Evolutionary conservation across 805 yeast species (phyloP), one percentile per base, ranked within the genome.

Genomic region (Torulaspora microellipsoides): DNA sequence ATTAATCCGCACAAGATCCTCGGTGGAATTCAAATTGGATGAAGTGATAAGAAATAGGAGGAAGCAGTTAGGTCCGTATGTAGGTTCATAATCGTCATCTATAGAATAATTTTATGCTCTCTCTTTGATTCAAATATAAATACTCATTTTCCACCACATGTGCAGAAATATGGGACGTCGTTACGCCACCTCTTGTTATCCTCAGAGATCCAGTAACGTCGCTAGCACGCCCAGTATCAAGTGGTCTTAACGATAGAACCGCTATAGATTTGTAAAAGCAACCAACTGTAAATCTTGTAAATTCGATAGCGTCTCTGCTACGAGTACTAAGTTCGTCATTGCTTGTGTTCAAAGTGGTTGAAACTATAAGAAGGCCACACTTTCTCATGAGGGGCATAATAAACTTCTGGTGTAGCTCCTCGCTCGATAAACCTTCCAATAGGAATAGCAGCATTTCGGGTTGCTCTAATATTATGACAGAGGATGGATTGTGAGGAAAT

Each of bases 1-100:
- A 0, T 69, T 89, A 30, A 70, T 93, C 27, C 82, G 89, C 80
- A 84, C 95, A 1, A 71, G 99, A 36, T 86, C 96, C 56, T 80
- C 90, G 1, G 84, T 91, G 42, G 99, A 91, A 69, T 87, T 84
- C 65, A 84, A 89, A 20, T 70, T 91, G 43, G 96, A 90, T 60
- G 87, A 83, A 25, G 61, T 75, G 78, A 56, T 85, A 77, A 62
- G 62, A 49, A 56, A 63, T 42, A 59, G 66, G 47, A 59, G 67
- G 49, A 52, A 44, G 17, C 48, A 45, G 15, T 34, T 41, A 28
- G 17, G 23, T 33, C 34, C 46, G n/a, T 43, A 43, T 38, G 31
- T 35, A 40, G 40, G 36, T n/a, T 15, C 12, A 9, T 45, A 42
- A 32, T 7, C 29, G 20, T 55, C 53, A 71, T 42, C 73, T 62